phyloP scores from a whole-genome alignment of 495 filamentous ascomycete genomes.

The Penicillium canescens region DNA sequence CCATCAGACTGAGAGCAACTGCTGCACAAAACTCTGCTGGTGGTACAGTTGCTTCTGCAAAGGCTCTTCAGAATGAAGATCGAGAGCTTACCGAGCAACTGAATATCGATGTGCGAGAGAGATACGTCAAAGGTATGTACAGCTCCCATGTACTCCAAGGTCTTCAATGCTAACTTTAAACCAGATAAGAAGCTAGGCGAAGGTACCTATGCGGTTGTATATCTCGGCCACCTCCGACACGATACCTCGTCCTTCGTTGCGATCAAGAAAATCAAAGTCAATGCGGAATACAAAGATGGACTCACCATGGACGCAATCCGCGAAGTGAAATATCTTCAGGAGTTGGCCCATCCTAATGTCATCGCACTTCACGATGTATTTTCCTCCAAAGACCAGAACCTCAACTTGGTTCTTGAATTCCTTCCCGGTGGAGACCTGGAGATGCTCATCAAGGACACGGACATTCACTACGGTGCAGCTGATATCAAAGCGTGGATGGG shows the following conservation, averaged over 20 bases:
- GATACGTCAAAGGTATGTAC: slow-evolving; percentile 79
- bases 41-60: slow-evolving; percentile 11
- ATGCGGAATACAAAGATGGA: slow-evolving; percentile 79
- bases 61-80: slow-evolving; percentile 24
- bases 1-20: slow-evolving; percentile 37
- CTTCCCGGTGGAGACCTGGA: slow-evolving; percentile 90
- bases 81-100: slow-evolving; percentile 79
- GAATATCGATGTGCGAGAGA: slow-evolving; percentile 81
- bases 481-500: slow-evolving; percentile 99
- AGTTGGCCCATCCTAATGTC: slow-evolving; percentile 94
- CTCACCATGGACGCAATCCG: slow-evolving; percentile 92
- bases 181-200: slow-evolving; percentile 87
- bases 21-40: slow-evolving; percentile 31
- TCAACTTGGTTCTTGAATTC: slow-evolving; percentile 92
- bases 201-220: slow-evolving; percentile 96
- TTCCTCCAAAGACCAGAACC: slow-evolving; percentile 87
- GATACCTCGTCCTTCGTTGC: slow-evolving; percentile 74
- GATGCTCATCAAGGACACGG: slow-evolving; percentile 82
- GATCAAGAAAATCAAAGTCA: slow-evolving; percentile 98
- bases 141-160: not conserved
- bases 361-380: slow-evolving; percentile 90
- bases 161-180: slow-evolving; percentile 6
- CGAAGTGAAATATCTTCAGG: slow-evolving; percentile 91
- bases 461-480: slow-evolving; percentile 72
- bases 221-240: slow-evolving; percentile 72